These are phyloP conservation scores for Auricularia heimuer DNA, from an alignment of 768 basidiomycete species.

Conservation along the genomic window DNA sequence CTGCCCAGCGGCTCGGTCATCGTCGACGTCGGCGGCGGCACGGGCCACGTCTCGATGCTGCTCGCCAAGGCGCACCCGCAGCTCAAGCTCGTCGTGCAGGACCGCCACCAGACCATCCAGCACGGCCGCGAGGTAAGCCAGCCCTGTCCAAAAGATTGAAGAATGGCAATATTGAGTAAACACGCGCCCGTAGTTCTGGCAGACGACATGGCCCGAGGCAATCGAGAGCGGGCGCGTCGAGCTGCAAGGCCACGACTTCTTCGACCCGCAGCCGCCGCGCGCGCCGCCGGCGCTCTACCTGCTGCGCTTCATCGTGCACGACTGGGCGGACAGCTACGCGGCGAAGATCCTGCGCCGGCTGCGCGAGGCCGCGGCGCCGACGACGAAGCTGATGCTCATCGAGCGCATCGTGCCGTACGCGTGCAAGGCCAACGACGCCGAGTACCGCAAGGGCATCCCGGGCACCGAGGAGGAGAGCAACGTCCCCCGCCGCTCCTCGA, in stretches of 20 bases:
- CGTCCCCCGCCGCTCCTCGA: conserved; percentile 16
- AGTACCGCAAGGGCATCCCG: conserved; percentile 7
- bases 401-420: conserved; percentile 17
- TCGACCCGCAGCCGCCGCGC: conserved; percentile 20
- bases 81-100: conserved; percentile 52
- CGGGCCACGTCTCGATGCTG: conserved; percentile 42
- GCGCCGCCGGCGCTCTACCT: conserved; percentile 19
- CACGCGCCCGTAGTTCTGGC: conserved; percentile 18
- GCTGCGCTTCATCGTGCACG: conserved; percentile 21
- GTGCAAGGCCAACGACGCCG: conserved; percentile 11
- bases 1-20: conserved; percentile 42
- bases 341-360: conserved; percentile 18
- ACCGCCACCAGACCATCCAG: conserved; percentile 42
- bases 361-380: conserved; percentile 14
- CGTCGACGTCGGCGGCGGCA: conserved; percentile 64
- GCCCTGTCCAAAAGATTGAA: background rate
- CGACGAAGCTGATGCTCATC: conserved; percentile 19
- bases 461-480: background rate
- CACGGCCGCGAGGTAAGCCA: conserved; percentile 30
- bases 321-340: conserved; percentile 25
- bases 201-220: conserved; percentile 8
- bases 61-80: conserved; percentile 28
- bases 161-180: background rate
- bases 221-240: conserved; percentile 10
- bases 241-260: conserved; percentile 13